These are phyloP conservation scores for Lagerstroemia speciosa DNA, from an alignment of 345 rosid genomes.

Conservation along the genomic window DNA sequence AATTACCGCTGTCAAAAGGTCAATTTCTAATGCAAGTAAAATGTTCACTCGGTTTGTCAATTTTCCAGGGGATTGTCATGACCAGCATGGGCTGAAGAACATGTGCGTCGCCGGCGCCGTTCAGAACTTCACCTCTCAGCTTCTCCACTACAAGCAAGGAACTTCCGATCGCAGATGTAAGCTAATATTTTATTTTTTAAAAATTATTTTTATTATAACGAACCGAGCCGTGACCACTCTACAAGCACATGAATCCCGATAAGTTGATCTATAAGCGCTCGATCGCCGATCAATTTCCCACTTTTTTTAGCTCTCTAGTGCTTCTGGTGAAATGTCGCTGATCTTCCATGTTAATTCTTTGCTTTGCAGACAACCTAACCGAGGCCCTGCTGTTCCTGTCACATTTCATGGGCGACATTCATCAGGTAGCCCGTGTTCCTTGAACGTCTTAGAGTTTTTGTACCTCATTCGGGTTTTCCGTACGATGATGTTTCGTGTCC, in stretches of 20 bases:
- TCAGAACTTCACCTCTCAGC: slow-evolving; percentile 86
- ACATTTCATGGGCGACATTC: slow-evolving; percentile 92
- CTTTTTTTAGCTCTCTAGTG: background rate
- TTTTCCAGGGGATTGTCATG: slow-evolving; percentile 76
- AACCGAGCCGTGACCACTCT: too few species aligned
- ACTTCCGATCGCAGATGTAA: slow-evolving; percentile 79
- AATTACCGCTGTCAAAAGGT: too few species aligned
- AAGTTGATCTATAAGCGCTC: too few species aligned
- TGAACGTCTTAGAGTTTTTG: background rate
- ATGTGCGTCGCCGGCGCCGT: slow-evolving; percentile 88
- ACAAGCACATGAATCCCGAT: too few species aligned
- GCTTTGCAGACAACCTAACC: slow-evolving; percentile 68
- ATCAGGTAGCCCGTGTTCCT: slow-evolving; percentile 54
- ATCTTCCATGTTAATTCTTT: background rate
- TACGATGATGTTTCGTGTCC: background rate
- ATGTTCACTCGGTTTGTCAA: background rate
- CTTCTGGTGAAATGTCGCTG: background rate
- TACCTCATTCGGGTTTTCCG: background rate
- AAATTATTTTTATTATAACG: background rate
- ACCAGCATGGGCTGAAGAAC: slow-evolving; percentile 40
- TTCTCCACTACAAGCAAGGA: slow-evolving; percentile 70
- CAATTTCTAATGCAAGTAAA: background rate
- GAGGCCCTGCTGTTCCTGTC: slow-evolving; percentile 87
- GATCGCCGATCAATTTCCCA: too few species aligned
- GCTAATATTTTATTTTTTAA: background rate